These are phyloP conservation scores for Withania somnifera DNA, from an alignment of 305 asterid genomes.

Conservation along the genomic window DNA sequence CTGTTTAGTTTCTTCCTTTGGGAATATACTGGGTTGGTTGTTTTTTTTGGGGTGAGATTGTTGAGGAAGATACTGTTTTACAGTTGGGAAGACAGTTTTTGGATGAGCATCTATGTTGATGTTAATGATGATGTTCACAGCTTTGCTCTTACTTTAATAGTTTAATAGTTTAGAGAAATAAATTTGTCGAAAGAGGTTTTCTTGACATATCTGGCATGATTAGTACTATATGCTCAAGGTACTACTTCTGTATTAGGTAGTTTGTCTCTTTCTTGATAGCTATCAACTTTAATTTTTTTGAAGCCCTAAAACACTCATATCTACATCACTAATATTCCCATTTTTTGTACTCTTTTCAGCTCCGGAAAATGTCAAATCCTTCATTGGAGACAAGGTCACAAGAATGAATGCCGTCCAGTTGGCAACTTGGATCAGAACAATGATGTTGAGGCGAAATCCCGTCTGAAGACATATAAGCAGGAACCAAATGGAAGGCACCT, in stretches of 20 bases:
- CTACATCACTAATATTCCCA: not conserved
- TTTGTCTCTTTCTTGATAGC: not conserved
- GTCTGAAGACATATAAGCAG: constrained; percentile 17
- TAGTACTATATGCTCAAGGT: not conserved
- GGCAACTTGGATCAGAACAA: constrained; percentile 13
- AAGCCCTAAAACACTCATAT: not conserved
- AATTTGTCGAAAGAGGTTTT: not conserved
- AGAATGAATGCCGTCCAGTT: constrained; percentile 50
- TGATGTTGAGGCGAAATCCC: constrained; percentile 19
- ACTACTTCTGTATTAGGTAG: not conserved
- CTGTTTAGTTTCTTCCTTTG: not conserved
- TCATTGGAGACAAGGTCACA: constrained; percentile 90
- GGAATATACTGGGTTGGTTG: no score
- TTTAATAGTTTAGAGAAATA: not conserved
- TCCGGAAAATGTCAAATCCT: constrained; percentile 65
- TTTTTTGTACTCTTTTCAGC: constrained; percentile 24
- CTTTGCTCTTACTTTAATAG: not conserved
- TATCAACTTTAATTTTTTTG: not conserved
- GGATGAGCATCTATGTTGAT: not conserved
- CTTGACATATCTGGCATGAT: not conserved
- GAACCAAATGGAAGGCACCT: constrained; percentile 19
- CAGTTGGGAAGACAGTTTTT: not conserved
- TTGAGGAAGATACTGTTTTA: not conserved
- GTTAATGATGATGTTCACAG: not conserved
- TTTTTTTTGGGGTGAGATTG: not conserved